Conservation (phyloP, 179 eudicot species). For the Patellifolia procumbens region DNA sequence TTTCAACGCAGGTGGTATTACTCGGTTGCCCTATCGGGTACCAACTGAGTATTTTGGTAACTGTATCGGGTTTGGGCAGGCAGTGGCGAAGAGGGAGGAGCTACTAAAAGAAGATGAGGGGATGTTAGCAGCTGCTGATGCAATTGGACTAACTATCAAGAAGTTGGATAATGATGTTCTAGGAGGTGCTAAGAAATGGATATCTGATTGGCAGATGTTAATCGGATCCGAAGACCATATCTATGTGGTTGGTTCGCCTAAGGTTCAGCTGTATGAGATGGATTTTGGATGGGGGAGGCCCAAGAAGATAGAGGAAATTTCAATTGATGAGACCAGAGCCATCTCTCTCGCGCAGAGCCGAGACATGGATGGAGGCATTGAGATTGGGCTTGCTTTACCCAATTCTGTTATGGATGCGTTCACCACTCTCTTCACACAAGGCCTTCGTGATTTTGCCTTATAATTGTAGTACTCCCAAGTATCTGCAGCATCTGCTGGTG, state of each 20-base stretch:
- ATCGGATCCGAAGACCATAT: slow-evolving; percentile 33
- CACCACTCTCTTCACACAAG: slow-evolving; percentile 29
- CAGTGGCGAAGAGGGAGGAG: slow-evolving; percentile 26
- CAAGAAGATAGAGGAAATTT: slow-evolving; percentile 38
- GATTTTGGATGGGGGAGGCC: slow-evolving; percentile 17
- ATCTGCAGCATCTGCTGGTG: too few species aligned
- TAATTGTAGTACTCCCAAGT: too few species aligned
- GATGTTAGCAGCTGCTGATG: slow-evolving; percentile 39
- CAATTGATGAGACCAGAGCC: slow-evolving; percentile 35
- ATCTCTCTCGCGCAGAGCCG: slow-evolving; percentile 38
- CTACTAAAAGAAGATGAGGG: slow-evolving; percentile 40
- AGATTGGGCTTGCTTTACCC: slow-evolving; percentile 42
- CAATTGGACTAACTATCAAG: slow-evolving; percentile 33
- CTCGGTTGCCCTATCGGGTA: slow-evolving; percentile 37
- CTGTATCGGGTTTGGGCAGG: slow-evolving; percentile 42
- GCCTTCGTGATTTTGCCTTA: slow-evolving; percentile 18
- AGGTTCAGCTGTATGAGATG: slow-evolving; percentile 39
- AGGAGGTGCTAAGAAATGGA: slow-evolving; percentile 33
- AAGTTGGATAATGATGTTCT: slow-evolving; percentile 34
- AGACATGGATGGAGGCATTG: slow-evolving; percentile 41
- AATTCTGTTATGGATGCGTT: slow-evolving; percentile 41
- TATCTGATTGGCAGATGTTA: slow-evolving; percentile 40
- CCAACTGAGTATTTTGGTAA: slow-evolving; percentile 51
- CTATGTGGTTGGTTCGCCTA: slow-evolving; percentile 52
- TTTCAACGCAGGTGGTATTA: slow-evolving; percentile 43